Evolutionary conservation across 306 rosid species (phyloP).

Genomic region (Echinosophora koreensis): DNA sequence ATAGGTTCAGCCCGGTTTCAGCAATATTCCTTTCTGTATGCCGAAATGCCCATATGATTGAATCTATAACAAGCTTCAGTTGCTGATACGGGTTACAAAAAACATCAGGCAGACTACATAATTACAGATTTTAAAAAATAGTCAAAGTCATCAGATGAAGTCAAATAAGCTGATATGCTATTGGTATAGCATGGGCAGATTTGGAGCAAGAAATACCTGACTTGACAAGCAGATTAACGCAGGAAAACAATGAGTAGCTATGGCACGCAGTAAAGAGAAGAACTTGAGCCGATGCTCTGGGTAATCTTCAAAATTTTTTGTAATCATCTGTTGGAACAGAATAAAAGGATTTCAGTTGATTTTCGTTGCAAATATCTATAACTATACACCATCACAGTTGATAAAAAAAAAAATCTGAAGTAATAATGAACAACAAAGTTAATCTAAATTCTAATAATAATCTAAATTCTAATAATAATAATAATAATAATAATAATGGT

Average conservation of each 20-base stretch:
- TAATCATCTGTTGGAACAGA: slow-evolving; percentile 75
- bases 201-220: slow-evolving; percentile 61
- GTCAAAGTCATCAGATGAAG: slow-evolving; percentile 13
- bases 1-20: slow-evolving; percentile 84
- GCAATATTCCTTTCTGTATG: slow-evolving; percentile 99
- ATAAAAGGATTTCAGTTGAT: slow-evolving; percentile 13
- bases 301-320: slow-evolving; percentile 93
- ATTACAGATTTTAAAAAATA: slow-evolving; percentile 5
- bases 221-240: slow-evolving; percentile 87
- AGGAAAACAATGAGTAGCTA: slow-evolving; percentile 92
- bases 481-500: background rate
- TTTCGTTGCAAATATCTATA: slow-evolving; percentile 15
- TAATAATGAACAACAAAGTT: background rate
- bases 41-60: slow-evolving; percentile 97
- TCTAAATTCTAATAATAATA: too few species aligned
- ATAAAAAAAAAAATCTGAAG: slow-evolving; percentile 3
- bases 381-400: background rate
- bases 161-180: background rate
- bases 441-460: background rate
- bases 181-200: background rate
- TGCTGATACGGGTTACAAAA: slow-evolving; percentile 65
- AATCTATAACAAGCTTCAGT: slow-evolving; percentile 97
- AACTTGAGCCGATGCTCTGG: slow-evolving; percentile 99
- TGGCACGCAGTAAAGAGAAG: slow-evolving; percentile 95
- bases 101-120: slow-evolving; percentile 37